A percentile compares a stretch with the other conserved stretches of the same genome.
Conservation (phyloP, 139 green algal species). For the Chlorella sp. region DNA sequence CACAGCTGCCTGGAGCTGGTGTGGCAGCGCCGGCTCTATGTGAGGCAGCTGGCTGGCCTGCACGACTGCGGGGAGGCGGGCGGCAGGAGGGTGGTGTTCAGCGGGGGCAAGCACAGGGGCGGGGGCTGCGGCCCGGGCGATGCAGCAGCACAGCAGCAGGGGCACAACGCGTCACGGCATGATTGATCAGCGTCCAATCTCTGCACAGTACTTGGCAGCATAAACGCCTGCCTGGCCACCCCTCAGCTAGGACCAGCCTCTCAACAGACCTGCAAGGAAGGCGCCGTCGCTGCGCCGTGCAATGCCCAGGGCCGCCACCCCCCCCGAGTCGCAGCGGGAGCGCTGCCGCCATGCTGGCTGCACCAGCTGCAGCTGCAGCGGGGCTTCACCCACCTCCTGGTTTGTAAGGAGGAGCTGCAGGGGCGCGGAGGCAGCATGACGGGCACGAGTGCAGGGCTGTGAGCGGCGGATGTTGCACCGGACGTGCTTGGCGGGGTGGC, state of each 20-base stretch:
- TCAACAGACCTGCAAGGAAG: not conserved
- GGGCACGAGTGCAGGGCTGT: not conserved
- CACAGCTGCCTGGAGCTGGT: not conserved
- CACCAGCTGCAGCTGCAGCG: slow-evolving; percentile 1
- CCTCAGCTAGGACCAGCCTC: not conserved
- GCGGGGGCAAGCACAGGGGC: too few relatives aligned
- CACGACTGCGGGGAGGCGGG: not conserved
- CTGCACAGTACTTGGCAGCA: too few relatives aligned
- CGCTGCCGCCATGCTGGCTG: slow-evolving; percentile 16
- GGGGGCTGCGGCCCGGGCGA: not conserved
- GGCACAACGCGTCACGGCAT: too few relatives aligned
- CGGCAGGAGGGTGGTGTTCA: too few relatives aligned
- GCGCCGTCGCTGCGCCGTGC: not conserved
- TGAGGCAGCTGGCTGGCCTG: not conserved
- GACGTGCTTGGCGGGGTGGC: too few relatives aligned
- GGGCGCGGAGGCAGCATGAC: not conserved
- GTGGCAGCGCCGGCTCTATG: too few relatives aligned
- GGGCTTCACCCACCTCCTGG: not conserved
- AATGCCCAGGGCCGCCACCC: not conserved
- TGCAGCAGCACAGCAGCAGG: slow-evolving; percentile 19
- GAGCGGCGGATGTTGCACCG: not conserved
- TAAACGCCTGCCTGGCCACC: too few relatives aligned
- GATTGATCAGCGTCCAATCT: too few relatives aligned
- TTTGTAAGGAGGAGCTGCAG: not conserved
- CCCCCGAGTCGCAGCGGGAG: slow-evolving; percentile 18